Conservation (phyloP, 768 basidiomycete species). For the Gelatoporia subvermispora region DNA sequence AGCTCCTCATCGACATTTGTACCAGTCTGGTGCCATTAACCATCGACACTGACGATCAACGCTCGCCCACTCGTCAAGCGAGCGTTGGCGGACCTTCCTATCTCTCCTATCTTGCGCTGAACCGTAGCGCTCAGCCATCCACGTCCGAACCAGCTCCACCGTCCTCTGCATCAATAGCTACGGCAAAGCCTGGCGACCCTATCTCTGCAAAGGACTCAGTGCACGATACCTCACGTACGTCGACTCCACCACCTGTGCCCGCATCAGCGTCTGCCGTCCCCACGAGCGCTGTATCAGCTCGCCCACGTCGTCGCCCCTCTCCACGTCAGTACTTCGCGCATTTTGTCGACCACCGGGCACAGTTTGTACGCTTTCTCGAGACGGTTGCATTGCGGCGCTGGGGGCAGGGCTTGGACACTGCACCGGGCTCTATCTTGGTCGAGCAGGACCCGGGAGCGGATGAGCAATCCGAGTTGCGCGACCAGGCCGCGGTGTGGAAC, state of each 20-base stretch:
- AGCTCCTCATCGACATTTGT: constrained; percentile 88
- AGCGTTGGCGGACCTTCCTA: constrained; percentile 51
- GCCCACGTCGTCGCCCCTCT: constrained; percentile 54
- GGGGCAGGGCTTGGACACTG: constrained; percentile 62
- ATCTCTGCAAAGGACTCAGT: constrained; percentile 34
- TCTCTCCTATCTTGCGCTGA: constrained; percentile 75
- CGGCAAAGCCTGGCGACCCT: constrained; percentile 4
- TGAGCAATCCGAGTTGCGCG: constrained; percentile 49
- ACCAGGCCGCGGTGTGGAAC: constrained; percentile 91
- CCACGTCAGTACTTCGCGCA: constrained; percentile 89
- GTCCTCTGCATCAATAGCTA: constrained; percentile 13
- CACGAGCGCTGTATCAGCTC: constrained; percentile 11
- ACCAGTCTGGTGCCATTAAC: constrained; percentile 53
- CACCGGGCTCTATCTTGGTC: constrained; percentile 2
- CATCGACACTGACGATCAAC: constrained; percentile 34
- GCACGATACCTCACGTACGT: constrained; percentile 24
- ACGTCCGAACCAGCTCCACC: constrained; percentile 10
- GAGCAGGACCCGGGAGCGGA: constrained; percentile 26
- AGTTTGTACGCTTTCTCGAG: constrained; percentile 87
- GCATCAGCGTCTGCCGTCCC: constrained; percentile 12
- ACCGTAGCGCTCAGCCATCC: constrained; percentile 38
- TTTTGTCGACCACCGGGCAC: constrained; percentile 82
- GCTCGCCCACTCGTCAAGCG: constrained; percentile 24
- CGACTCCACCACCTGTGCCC: constrained; percentile 22
- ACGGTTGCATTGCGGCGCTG: constrained; percentile 76